Base-by-base conservation (phyloP, 2,329 filamentous ascomycete species). In the Chaetomiaceae sp. region DNA sequence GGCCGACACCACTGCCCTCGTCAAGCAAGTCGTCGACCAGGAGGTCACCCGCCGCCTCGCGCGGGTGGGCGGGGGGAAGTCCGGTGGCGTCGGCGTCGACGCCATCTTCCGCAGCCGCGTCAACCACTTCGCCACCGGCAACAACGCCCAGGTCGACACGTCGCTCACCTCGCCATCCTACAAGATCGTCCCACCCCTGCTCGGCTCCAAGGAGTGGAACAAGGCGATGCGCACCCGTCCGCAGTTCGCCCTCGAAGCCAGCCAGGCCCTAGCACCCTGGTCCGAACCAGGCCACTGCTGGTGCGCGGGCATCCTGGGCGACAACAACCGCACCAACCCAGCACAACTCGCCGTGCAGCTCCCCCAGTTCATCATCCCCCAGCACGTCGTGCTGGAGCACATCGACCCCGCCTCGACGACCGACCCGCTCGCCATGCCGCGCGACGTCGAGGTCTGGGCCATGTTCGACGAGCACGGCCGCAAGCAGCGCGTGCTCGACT, bases 211-310 rank as follows among this genome's bases (percentile, higher is more conserved):
- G 53, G 53, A 61, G 25, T 71, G 61, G 63, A 36, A 56, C 38
- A 56, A 64, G 42, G 14, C 33, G 9, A 33, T 47, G 38, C 54
- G n/a, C 9, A 6, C 15, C 17, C 47, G 27, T 3, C 34, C 52
- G 6, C 47, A 42, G 40, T 63, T 61, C 57, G 71, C 76, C 1
- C 76, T 78, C 0, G 63, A 72, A n/a, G 68, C 19, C 7, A 38
- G 36, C 9, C 54, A 75, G 0, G 89, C 87, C 1, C 75, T 96
- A 2, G 66, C 71, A 1, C 71, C 75, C 3, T 96, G 91, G 90
- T 75, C 84, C 9, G 88, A 95, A 45, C 79, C 86, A 31, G 89
- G 88, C 19, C 88, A 97, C 57, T 95, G 90, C 69, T 97, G 90
- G 88, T 97, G 92, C 68, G 84, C 86, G 4, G 77, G 74, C 3